These are phyloP conservation scores for Sugiyamaella americana DNA, from an alignment of 805 yeast genomes.

Conservation along the genomic window DNA sequence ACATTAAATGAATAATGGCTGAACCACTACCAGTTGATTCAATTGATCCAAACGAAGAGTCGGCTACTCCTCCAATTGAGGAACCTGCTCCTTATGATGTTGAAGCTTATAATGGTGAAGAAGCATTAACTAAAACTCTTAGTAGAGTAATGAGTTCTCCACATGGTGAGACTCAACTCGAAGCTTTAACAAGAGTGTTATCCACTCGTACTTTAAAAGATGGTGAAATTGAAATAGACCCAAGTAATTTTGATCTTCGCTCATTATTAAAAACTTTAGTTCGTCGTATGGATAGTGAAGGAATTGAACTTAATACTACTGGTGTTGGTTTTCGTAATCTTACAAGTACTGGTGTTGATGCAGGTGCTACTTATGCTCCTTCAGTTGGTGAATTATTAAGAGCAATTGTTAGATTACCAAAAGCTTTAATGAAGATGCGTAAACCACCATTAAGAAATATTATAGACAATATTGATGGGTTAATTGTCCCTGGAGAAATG, in stretches of 20 bases:
- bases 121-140: conserved; percentile 20
- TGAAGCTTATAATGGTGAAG: conserved; percentile 22
- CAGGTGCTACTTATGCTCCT: conserved; percentile 39
- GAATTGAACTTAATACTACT: conserved; percentile 32
- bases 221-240: conserved; percentile 39
- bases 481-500: conserved; percentile 61
- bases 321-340: conserved; percentile 37
- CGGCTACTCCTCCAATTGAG: no score
- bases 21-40: no score
- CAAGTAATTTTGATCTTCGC: conserved; percentile 43
- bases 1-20: no score
- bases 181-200: conserved; percentile 44
- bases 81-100: conserved; percentile 10
- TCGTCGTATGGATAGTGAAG: conserved; percentile 26
- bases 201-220: conserved; percentile 45
- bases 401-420: conserved; percentile 19
- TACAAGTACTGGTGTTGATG: conserved; percentile 42
- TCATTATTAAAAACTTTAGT: conserved; percentile 30
- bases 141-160: conserved; percentile 26
- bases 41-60: no score
- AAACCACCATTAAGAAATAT: conserved; percentile 20
- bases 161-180: conserved; percentile 37
- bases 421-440: conserved; percentile 13
- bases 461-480: conserved; percentile 24
- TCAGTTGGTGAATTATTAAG: conserved; percentile 42